Evolutionary conservation across 345 rosid genomes (phyloP).

Genomic region (Rhodamnia argentea): DNA sequence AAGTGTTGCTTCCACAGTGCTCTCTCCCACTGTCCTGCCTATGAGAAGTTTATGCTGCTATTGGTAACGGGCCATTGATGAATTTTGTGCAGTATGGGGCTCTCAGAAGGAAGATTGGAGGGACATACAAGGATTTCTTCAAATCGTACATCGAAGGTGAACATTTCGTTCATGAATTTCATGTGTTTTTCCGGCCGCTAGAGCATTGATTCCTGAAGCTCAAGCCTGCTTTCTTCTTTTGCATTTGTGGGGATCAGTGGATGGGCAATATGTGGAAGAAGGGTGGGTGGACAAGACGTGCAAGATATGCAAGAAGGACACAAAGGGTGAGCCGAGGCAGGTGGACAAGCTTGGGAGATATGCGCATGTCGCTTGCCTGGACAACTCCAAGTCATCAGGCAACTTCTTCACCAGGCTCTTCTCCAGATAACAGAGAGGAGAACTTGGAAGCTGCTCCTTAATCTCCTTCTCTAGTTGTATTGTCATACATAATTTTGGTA

Average conservation of each 20-base stretch:
- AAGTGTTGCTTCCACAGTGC: not conserved
- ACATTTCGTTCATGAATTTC: too few relatives aligned
- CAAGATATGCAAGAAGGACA: constrained; percentile 84
- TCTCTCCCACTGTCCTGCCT: not conserved
- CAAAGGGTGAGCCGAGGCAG: constrained; percentile 65
- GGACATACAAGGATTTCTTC: constrained; percentile 89
- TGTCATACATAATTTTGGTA: not conserved
- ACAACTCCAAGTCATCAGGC: constrained; percentile 44
- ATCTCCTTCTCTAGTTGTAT: not conserved
- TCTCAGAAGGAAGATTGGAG: constrained; percentile 86
- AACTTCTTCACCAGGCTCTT: constrained; percentile 71
- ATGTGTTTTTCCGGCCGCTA: not conserved
- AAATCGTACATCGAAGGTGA: constrained; percentile 84
- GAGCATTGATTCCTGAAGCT: not conserved
- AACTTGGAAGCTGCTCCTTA: not conserved
- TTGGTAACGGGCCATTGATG: not conserved
- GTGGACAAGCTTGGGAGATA: constrained; percentile 74
- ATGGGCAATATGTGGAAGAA: constrained; percentile 54
- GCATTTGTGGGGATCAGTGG: constrained; percentile 29
- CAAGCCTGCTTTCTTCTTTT: not conserved
- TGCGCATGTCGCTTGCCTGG: constrained; percentile 57
- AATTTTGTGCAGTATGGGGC: constrained; percentile 71
- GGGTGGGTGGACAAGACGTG: constrained; percentile 97
- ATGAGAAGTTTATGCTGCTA: not conserved
- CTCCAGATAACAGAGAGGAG: not conserved